These are phyloP conservation scores for Aspergillus flavus DNA, from an alignment of 2,329 filamentous ascomycete genomes.

Conservation along the genomic window DNA sequence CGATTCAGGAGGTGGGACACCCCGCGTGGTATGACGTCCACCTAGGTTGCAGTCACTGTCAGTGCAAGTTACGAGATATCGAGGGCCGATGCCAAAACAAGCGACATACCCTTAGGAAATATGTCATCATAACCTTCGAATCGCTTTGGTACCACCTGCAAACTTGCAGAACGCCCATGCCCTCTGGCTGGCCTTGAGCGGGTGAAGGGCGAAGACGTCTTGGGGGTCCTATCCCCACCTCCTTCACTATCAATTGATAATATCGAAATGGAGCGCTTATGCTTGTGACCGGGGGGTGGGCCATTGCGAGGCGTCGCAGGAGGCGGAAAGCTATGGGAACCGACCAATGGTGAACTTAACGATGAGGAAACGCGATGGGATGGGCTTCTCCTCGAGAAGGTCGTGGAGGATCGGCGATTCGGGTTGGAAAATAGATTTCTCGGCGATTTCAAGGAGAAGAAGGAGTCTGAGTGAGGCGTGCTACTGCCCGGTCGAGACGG, in stretches of 20 bases:
- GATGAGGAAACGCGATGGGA: constrained; percentile 45
- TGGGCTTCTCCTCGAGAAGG: constrained; percentile 36
- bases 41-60: constrained; percentile 22
- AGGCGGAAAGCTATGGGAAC: constrained; percentile 47
- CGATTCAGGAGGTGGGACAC: constrained; percentile 33
- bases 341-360: constrained; percentile 41
- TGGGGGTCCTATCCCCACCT: constrained; percentile 33
- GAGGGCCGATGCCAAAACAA: not conserved
- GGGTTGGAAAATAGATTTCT: constrained; percentile 39
- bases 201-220: constrained; percentile 37
- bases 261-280: constrained; percentile 79
- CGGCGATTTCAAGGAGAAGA: constrained; percentile 43
- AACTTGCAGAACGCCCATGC: constrained; percentile 77
- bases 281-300: constrained; percentile 54
- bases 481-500: constrained; percentile 39
- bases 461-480: constrained; percentile 37
- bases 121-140: constrained; percentile 44
- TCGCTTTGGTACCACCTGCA: constrained; percentile 69
- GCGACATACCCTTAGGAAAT: constrained; percentile 40
- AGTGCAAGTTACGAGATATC: not conserved
- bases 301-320: constrained; percentile 36
- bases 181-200: constrained; percentile 60
- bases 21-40: constrained; percentile 39
- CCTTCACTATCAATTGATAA: constrained; percentile 69
- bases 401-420: constrained; percentile 39